phyloP scores from a whole-genome alignment of 441 rosid species.

The Daphne laureola region DNA sequence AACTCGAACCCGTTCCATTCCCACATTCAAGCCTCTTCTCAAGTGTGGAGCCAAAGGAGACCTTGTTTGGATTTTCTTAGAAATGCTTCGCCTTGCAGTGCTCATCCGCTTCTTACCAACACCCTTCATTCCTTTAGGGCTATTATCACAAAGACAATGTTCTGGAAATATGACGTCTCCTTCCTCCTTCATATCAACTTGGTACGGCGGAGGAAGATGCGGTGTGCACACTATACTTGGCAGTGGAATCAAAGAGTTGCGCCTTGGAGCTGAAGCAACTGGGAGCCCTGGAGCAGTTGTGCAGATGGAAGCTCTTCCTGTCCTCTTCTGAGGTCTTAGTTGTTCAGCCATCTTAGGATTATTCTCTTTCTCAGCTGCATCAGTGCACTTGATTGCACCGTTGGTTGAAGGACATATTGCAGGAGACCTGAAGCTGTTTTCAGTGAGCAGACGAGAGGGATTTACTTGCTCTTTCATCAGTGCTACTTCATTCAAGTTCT shows the following conservation, averaged over 20 bases:
- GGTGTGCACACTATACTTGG: constrained; percentile 29
- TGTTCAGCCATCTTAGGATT: constrained; percentile 57
- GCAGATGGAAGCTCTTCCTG: constrained; percentile 76
- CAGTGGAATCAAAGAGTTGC: constrained; percentile 71
- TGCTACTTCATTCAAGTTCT: constrained; percentile 31
- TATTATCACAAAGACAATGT: constrained; percentile 38
- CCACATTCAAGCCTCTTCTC: constrained; percentile 74
- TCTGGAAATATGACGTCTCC: constrained; percentile 33
- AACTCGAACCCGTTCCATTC: constrained; percentile 77
- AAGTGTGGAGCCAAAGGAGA: constrained; percentile 58
- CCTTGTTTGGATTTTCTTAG: constrained; percentile 55
- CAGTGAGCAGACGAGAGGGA: constrained; percentile 27
- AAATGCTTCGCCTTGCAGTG: constrained; percentile 65
- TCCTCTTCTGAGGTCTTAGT: constrained; percentile 46
- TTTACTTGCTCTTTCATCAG: constrained; percentile 32
- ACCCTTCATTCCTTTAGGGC: constrained; percentile 46
- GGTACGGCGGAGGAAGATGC: constrained; percentile 21
- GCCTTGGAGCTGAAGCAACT: constrained; percentile 50
- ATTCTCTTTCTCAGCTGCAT: constrained; percentile 78
- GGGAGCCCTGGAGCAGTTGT: constrained; percentile 30
- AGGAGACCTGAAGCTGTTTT: constrained; percentile 36
- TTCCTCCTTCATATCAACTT: constrained; percentile 28
- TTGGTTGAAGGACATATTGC: constrained; percentile 28
- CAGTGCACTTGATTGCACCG: constrained; percentile 29
- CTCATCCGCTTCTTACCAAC: constrained; percentile 50